These are phyloP conservation scores for Hanseniaspora taiwanica DNA, from an alignment of 805 yeast genomes.

Conservation along the genomic window DNA sequence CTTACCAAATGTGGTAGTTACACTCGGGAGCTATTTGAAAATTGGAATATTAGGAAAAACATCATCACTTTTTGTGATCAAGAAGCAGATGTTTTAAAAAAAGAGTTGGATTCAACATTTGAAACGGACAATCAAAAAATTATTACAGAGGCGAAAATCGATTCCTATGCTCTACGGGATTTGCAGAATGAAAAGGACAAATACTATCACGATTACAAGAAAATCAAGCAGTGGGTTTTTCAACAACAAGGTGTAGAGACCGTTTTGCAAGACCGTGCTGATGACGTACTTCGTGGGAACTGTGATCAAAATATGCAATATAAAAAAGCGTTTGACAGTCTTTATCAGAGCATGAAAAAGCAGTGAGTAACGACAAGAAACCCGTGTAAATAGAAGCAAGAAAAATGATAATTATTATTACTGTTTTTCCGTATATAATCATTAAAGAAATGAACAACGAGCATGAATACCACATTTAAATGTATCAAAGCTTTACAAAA, in stretches of 20 bases:
- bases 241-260: constrained; percentile 31
- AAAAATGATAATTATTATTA: too few species aligned
- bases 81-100: constrained; percentile 20
- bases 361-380: neutral
- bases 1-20: constrained; percentile 24
- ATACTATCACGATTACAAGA: constrained; percentile 19
- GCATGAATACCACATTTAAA: too few species aligned
- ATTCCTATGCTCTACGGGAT: constrained; percentile 39
- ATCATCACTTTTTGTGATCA: constrained; percentile 31
- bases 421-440: too few species aligned
- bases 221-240: constrained; percentile 23
- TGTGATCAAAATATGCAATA: constrained; percentile 24
- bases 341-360: constrained; percentile 4
- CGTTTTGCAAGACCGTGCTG: constrained; percentile 27
- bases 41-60: constrained; percentile 31
- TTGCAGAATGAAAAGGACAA: constrained; percentile 18
- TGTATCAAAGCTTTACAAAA: too few species aligned
- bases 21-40: constrained; percentile 28
- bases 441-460: too few species aligned
- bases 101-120: constrained; percentile 19
- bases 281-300: constrained; percentile 22
- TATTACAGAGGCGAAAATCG: constrained; percentile 25
- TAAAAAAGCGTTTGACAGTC: constrained; percentile 12
- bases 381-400: neutral
- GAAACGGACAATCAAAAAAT: constrained; percentile 12